Evolutionary conservation across 768 basidiomycete species (phyloP), one percentile per base, ranked within the genome.

Genomic region (Imleria badia): DNA sequence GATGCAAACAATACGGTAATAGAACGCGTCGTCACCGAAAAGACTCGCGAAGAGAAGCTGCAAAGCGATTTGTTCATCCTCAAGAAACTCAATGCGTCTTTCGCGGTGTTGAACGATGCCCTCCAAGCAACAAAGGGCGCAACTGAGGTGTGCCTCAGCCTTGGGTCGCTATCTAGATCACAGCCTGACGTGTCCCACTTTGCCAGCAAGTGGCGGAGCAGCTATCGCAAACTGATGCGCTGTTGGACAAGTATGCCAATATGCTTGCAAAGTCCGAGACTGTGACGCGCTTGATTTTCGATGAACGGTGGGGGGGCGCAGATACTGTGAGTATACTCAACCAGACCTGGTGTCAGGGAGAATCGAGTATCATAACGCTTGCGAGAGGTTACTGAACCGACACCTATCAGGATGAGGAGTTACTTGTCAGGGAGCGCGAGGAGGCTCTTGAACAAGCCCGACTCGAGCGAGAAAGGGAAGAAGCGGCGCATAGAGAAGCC

Each of bases 241-340:
- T 92, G 52, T 73, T 92, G 54, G 84, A 89, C 70, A 87, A 84
- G 77, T 92, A 92, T 65, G 80, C 88, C 40, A 73, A 72, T 39
- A 81, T 89, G 44, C 73, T 92, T 19, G 79, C 81, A 6, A 84
- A 82, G 66, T 87, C 89, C 3, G 89, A 91, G 68, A 78, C 82
- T 14, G 78, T 82, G 56, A 74, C 87, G 3, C 80, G 80, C 30
- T 69, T 91, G 53, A 82, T 92, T 17, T 84, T 91, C 56, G 89
- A 92, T 65, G 86, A 89, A 56, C 73, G 81, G 54, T 92, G 87
- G 87, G 73, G 80, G 50, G 90, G 90, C 3, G 87, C 84, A 36
- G 86, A 87, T 56, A 81, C 76, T 41, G 90, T 89, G 64, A 73
- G 83, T 74, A 20, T 48, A 30, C 42, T 42, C 26, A 20, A 34